Evolutionary conservation across 2,329 filamentous ascomycete genomes (phyloP), one percentile per base, ranked within the genome.

Genomic region (Chalara sp.): DNA sequence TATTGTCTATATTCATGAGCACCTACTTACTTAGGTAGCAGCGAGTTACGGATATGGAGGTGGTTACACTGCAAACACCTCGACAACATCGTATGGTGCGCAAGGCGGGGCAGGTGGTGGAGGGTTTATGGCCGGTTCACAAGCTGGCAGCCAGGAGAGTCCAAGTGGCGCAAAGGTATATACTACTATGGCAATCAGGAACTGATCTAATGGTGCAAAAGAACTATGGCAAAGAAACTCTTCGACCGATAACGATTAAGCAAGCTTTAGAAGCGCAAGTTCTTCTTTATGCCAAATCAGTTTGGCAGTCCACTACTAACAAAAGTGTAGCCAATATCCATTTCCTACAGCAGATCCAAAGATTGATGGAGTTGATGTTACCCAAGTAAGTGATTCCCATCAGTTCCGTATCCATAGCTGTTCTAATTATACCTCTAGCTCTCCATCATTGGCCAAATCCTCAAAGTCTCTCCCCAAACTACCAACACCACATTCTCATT

Each of bases 171-270:
- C 67, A 55, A 77, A 73, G 69, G 75, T 76, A 66, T 54, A 56
- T 47, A 8, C 35, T 44, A 40, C 13, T 39, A 32, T 29, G 12
- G 13, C 5, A 12, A 30, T 44, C 28, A 29, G 2, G 21, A 32
- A 42, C 31, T 48, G 32, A 21, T n/a, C 33, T 43, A 31, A 12
- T 50, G 32, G 45, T 53, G 29, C 6, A 31, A 37, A 13, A 56
- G 50, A 53, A 48, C 47, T 86, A 86, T 67, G 78, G 79, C 60
- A 88, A 95, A 69, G 89, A 96, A 63, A 91, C 89, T 21, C 79
- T 99, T 48, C 87, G 93, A 43, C 91, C 93, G 1, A 87, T 96
- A 44, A 99, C 93, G 8, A 89, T 97, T 71, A 96, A 96, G 70
- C 93, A 99, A 71, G 80, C 96, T 52, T 75, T 91, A 64, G 89